A percentile compares a stretch with the other conserved stretches of the same genome.
These are phyloP conservation scores for Marasmius sp. DNA, from an alignment of 1,284 basidiomycete genomes.

Conservation along the genomic window DNA sequence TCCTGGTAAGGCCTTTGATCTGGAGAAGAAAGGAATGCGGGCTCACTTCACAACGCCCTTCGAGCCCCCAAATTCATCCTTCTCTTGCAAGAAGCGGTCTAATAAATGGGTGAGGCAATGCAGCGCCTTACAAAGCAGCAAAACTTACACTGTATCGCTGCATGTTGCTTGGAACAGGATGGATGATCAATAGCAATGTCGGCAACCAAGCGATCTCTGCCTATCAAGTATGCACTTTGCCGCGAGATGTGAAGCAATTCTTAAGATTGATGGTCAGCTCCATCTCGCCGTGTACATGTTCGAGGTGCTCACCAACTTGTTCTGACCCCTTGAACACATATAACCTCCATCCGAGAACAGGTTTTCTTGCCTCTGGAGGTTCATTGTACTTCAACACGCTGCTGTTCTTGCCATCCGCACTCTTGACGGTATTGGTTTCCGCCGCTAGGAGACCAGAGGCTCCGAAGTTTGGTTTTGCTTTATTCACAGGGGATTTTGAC, in stretches of 20 bases:
- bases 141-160: constrained; percentile 85
- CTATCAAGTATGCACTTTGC: constrained; percentile 94
- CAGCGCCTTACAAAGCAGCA: not conserved
- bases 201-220: constrained; percentile 83
- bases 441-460: constrained; percentile 91
- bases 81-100: constrained; percentile 83
- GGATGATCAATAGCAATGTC: constrained; percentile 95
- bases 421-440: constrained; percentile 86
- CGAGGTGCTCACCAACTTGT: constrained; percentile 50
- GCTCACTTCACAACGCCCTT: constrained; percentile 81
- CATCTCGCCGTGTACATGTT: not conserved
- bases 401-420: constrained; percentile 65
- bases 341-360: constrained; percentile 85
- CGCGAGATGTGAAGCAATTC: constrained; percentile 88
- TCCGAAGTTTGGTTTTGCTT: constrained; percentile 84
- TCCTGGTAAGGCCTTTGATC: constrained; percentile 2
- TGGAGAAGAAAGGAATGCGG: constrained; percentile 3
- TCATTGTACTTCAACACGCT: constrained; percentile 98
- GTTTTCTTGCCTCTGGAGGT: constrained; percentile 96
- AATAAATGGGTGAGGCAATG: constrained; percentile 9
- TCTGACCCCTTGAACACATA: constrained; percentile 75
- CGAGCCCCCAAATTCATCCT: constrained; percentile 84
- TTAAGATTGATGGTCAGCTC: constrained; percentile 29
- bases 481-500: constrained; percentile 47
- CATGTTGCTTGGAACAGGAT: constrained; percentile 98